phyloP scores from a whole-genome alignment of 129 eudicot species.

The Centaurea solstitialis region DNA sequence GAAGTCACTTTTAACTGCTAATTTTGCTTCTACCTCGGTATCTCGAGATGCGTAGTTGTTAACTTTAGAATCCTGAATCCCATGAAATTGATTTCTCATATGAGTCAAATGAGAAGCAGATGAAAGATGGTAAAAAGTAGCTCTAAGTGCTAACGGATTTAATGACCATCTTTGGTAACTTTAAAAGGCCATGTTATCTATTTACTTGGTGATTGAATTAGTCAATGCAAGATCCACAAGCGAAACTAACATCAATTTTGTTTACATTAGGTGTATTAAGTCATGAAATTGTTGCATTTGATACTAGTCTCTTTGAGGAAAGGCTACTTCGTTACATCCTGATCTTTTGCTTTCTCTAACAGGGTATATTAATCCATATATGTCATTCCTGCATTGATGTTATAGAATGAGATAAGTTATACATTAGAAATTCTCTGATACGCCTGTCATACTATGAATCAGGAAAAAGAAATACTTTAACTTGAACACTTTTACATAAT shows the following conservation, averaged over 20 bases:
- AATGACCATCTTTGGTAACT: neutral
- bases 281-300: neutral
- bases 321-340: neutral
- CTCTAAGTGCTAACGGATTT: neutral
- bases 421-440: neutral
- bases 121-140: neutral
- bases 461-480: neutral
- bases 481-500: neutral
- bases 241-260: neutral
- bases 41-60: neutral
- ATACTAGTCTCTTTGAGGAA: neutral
- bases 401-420: neutral
- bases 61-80: neutral
- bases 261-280: neutral
- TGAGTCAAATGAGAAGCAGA: neutral
- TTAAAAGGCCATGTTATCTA: neutral
- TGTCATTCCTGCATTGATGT: neutral
- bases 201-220: neutral
- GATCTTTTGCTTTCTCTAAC: neutral
- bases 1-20: neutral
- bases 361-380: too few species aligned
- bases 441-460: neutral
- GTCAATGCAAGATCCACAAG: neutral
- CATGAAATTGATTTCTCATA: neutral
- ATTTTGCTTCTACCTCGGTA: neutral